phyloP scores from a whole-genome alignment of 805 yeast genomes.

The Jamesozyma piceae region DNA sequence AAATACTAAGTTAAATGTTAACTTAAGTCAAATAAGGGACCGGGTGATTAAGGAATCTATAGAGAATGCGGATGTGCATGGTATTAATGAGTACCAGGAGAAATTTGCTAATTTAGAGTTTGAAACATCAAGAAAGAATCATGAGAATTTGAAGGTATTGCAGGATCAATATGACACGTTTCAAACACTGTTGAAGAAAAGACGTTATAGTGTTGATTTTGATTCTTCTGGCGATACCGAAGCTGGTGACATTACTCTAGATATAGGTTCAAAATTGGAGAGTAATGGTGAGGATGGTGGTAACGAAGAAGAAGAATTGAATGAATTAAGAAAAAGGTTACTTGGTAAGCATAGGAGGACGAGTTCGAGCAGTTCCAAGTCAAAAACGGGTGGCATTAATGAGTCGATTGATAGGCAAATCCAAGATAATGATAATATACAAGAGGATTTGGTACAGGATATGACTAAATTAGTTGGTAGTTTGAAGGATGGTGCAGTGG shows the following conservation, averaged over 20 bases:
- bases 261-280: conserved; percentile 7
- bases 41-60: not conserved
- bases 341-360: conserved; percentile 14
- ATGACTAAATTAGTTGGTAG: conserved; percentile 33
- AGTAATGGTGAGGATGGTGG: not conserved
- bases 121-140: not conserved
- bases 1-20: conserved; percentile 2
- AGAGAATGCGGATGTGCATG: not conserved
- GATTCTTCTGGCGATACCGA: conserved; percentile 11
- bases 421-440: conserved; percentile 31
- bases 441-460: conserved; percentile 31
- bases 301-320: conserved; percentile 13
- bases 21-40: not conserved
- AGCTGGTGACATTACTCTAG: not conserved
- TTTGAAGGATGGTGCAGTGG: conserved; percentile 34
- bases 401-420: conserved; percentile 29
- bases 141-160: not conserved
- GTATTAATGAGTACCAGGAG: not conserved
- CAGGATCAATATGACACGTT: conserved; percentile 11
- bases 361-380: no score
- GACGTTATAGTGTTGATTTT: conserved; percentile 27
- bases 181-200: conserved; percentile 12
- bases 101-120: not conserved
- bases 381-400: conserved; percentile 1
- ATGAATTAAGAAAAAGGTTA: conserved; percentile 28